Evolutionary conservation across 306 rosid species (phyloP).

Genomic region (Pyrus betulifolia): DNA sequence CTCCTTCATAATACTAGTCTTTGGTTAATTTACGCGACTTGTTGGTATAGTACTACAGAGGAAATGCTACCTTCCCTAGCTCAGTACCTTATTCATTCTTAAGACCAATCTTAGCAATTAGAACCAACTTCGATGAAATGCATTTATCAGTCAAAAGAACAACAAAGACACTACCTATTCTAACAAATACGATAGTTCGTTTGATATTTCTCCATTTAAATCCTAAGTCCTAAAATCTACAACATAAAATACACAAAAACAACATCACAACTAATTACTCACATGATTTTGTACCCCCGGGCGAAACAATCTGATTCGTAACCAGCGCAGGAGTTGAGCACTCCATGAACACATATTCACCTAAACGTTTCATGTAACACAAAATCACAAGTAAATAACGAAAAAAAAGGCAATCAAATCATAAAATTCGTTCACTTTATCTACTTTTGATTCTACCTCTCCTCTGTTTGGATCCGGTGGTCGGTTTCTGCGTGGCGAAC

Average conservation of each 20-base stretch:
- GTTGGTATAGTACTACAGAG: neutral
- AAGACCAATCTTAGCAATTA: neutral
- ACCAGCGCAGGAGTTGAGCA: conserved; percentile 52
- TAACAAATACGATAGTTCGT: neutral
- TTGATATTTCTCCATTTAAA: neutral
- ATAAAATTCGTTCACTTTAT: neutral
- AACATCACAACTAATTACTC: conserved; percentile 12
- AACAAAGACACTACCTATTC: neutral
- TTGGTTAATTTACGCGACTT: neutral
- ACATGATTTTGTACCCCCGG: conserved; percentile 79
- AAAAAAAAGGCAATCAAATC: neutral
- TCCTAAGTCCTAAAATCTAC: neutral
- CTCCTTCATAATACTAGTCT: neutral
- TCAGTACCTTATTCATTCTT: neutral
- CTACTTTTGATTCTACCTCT: conserved; percentile 36
- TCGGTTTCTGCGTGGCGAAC: conserved; percentile 81
- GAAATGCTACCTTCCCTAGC: neutral
- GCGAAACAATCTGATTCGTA: conserved; percentile 67
- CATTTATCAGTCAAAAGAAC: neutral
- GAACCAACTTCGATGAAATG: neutral
- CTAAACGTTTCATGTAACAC: conserved; percentile 25
- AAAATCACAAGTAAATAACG: neutral
- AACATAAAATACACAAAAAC: neutral
- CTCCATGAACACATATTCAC: conserved; percentile 73
- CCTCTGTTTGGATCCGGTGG: conserved; percentile 69